Conservation (phyloP, 148 eudicot species). For the Gaultheria prostrata region DNA sequence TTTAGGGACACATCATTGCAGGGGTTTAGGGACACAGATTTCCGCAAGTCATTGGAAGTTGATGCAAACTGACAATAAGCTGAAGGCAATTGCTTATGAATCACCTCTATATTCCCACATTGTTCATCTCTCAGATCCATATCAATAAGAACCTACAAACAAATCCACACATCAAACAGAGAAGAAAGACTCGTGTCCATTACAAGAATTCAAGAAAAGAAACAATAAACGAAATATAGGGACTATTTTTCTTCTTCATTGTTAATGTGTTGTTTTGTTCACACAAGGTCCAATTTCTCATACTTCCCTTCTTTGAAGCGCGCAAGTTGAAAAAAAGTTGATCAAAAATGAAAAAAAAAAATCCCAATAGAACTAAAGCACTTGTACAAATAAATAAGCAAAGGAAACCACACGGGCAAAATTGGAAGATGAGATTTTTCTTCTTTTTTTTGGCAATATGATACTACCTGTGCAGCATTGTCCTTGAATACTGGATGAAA, state of each 20-base stretch:
- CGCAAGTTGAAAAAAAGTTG: neutral
- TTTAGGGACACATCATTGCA: slow-evolving; percentile 18
- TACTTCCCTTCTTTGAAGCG: neutral
- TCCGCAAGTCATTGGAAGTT: slow-evolving; percentile 24
- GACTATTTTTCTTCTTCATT: neutral
- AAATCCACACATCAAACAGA: neutral
- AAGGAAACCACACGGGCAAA: neutral
- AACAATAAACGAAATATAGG: neutral
- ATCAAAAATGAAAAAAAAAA: neutral
- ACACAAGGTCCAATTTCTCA: neutral
- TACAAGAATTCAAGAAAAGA: neutral
- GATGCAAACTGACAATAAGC: slow-evolving; percentile 64
- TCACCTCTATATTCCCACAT: slow-evolving; percentile 48
- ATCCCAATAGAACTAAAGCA: neutral
- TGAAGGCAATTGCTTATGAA: slow-evolving; percentile 42
- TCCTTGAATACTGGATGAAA: slow-evolving; percentile 56
- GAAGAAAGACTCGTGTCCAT: neutral
- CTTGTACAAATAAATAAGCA: neutral
- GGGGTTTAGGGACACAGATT: slow-evolving; percentile 19
- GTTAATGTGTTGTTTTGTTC: neutral
- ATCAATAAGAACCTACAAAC: slow-evolving; percentile 64
- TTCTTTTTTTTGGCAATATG: neutral
- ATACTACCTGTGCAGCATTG: slow-evolving; percentile 73
- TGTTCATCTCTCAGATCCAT: slow-evolving; percentile 77
- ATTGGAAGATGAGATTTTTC: neutral